A percentile compares a stretch with the other conserved stretches of the same genome.
Conservation (phyloP, 495 filamentous ascomycete species). For the Stereocaulon alpinum region DNA sequence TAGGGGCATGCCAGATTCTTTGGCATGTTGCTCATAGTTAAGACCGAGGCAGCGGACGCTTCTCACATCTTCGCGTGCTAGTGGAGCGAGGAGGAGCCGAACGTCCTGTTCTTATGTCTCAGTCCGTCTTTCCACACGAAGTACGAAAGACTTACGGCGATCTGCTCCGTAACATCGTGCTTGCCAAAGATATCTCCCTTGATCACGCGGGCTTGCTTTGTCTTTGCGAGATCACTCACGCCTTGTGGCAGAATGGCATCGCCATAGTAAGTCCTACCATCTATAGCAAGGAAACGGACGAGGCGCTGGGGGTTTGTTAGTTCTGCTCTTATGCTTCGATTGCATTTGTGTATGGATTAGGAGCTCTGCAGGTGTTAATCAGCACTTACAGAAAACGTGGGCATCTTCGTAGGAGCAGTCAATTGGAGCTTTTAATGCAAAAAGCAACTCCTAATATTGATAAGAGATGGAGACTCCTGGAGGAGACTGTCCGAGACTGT, state of each 20-base stretch:
- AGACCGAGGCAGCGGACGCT: constrained; percentile 73
- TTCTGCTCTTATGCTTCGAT: neutral
- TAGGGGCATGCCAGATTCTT: constrained; percentile 57
- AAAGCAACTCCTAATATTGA: neutral
- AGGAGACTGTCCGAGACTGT: neutral
- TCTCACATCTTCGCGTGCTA: constrained; percentile 55
- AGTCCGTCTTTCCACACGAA: neutral
- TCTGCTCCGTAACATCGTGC: constrained; percentile 57
- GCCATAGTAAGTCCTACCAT: constrained; percentile 71
- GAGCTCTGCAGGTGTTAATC: neutral
- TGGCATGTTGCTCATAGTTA: constrained; percentile 74
- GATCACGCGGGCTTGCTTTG: constrained; percentile 57
- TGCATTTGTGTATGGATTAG: neutral
- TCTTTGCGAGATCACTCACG: constrained; percentile 54
- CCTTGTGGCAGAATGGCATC: constrained; percentile 67
- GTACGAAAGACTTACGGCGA: constrained; percentile 29
- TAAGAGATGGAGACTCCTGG: neutral
- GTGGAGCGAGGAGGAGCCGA: constrained; percentile 54
- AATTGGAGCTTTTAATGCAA: neutral
- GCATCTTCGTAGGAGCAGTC: neutral
- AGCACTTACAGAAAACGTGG: neutral
- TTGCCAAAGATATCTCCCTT: constrained; percentile 63
- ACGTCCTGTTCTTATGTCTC: constrained; percentile 39
- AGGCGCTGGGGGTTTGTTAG: constrained; percentile 33
- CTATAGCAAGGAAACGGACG: constrained; percentile 66